Evolutionary conservation across 2,329 filamentous ascomycete genomes (phyloP).

Genomic region (Aspergillus nomiae): DNA sequence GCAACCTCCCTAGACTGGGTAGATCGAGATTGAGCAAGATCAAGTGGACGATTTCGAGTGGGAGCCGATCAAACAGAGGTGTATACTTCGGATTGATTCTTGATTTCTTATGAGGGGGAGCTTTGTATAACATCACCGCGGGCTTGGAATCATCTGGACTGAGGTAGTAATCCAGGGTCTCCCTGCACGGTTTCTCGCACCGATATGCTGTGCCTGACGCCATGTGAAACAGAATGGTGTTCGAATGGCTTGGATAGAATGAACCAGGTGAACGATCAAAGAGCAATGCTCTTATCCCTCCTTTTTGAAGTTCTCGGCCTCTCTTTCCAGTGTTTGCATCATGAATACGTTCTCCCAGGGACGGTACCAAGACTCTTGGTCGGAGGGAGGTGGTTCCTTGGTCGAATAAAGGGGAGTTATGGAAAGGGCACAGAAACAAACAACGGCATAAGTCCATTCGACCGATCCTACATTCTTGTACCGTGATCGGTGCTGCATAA

Average conservation of each 20-base stretch:
- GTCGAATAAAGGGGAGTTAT: too few species aligned
- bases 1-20: slow-evolving; percentile 5
- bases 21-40: slow-evolving; percentile 10
- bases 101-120: neutral
- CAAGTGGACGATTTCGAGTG: slow-evolving; percentile 4
- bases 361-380: neutral
- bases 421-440: too few species aligned
- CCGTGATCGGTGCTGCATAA: too few species aligned
- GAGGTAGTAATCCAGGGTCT: neutral
- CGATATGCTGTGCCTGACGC: slow-evolving; percentile 8
- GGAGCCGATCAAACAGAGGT: neutral
- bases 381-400: too few species aligned
- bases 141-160: neutral
- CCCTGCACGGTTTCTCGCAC: neutral
- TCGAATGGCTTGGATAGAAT: neutral
- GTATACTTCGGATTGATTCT: neutral
- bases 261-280: neutral
- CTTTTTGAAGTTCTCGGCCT: neutral
- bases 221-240: neutral
- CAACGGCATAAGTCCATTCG: too few species aligned
- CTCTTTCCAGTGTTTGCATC: neutral
- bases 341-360: neutral
- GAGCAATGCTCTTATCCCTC: too few species aligned
- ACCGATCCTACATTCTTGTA: too few species aligned
- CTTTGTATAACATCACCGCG: slow-evolving; percentile 1